These are phyloP conservation scores for Pyrenophora seminiperda DNA, from an alignment of 2,329 filamentous ascomycete genomes.

Conservation along the genomic window DNA sequence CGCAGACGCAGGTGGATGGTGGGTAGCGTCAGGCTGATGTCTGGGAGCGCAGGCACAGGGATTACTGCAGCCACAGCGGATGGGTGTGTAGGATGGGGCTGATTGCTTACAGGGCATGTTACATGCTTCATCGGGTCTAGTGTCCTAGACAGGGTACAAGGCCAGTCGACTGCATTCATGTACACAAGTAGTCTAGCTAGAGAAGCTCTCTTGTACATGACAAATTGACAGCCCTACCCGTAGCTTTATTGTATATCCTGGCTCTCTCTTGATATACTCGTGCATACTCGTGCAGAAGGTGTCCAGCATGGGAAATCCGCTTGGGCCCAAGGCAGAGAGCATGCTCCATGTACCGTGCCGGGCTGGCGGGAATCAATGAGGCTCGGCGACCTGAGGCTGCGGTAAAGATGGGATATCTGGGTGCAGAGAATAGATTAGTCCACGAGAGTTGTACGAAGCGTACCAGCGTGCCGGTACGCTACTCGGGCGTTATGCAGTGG, in stretches of 20 bases:
- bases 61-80: constrained; percentile 35
- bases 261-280: neutral
- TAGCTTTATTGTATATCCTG: neutral
- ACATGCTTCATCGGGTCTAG: constrained; percentile 33
- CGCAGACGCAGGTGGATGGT: constrained; percentile 31
- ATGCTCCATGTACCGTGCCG: constrained; percentile 12
- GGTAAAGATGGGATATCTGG: constrained; percentile 24
- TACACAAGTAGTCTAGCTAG: constrained; percentile 22
- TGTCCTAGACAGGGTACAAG: constrained; percentile 25
- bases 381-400: constrained; percentile 25
- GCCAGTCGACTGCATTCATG: constrained; percentile 28
- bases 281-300: neutral
- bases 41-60: constrained; percentile 36
- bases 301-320: neutral
- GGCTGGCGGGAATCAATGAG: constrained; percentile 15
- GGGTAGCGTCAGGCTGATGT: constrained; percentile 40
- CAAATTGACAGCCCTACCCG: neutral
- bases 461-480: constrained; percentile 12
- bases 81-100: constrained; percentile 40
- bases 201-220: constrained; percentile 16
- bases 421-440: constrained; percentile 29
- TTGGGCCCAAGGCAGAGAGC: neutral
- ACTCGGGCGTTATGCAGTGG: constrained; percentile 13
- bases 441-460: constrained; percentile 24
- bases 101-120: constrained; percentile 40